Conservation (phyloP, 1,284 basidiomycete genomes). For the Wallemia hederae region DNA sequence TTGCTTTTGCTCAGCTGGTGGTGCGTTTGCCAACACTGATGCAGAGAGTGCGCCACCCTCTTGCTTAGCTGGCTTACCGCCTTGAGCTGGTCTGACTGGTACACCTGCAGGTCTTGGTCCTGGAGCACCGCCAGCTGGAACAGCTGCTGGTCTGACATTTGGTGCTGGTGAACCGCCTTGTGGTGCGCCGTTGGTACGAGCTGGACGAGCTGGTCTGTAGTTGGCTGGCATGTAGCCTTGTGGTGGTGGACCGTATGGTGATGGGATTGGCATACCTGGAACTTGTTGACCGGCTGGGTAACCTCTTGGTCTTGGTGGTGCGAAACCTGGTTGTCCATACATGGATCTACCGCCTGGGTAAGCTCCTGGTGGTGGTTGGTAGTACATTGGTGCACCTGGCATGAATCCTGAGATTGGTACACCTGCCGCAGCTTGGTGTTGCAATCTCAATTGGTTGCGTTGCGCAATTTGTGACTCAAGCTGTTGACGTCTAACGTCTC, state of each 20-base stretch:
- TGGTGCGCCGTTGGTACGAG: constrained; percentile 17
- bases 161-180: constrained; percentile 6
- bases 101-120: constrained; percentile 2
- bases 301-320: constrained; percentile 1
- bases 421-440: constrained; percentile 64
- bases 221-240: constrained; percentile 2
- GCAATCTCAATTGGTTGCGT: constrained; percentile 66
- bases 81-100: not conserved
- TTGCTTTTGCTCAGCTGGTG: constrained; percentile 79
- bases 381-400: constrained; percentile 52
- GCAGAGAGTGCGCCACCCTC: constrained; percentile 15
- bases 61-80: not conserved
- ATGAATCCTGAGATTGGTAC: constrained; percentile 46
- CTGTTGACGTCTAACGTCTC: constrained; percentile 92
- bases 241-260: constrained; percentile 2
- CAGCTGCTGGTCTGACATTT: constrained; percentile 6
- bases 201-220: constrained; percentile 13
- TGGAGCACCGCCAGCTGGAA: constrained; percentile 19
- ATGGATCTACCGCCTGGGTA: constrained; percentile 20
- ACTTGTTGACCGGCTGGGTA: constrained; percentile 4
- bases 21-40: constrained; percentile 34
- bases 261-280: not conserved
- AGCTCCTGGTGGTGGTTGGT: constrained; percentile 46
- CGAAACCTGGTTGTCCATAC: constrained; percentile 1
- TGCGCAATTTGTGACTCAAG: constrained; percentile 94